phyloP scores from a whole-genome alignment of 495 filamentous ascomycete species.

The Diplogelasinospora grovesii region DNA sequence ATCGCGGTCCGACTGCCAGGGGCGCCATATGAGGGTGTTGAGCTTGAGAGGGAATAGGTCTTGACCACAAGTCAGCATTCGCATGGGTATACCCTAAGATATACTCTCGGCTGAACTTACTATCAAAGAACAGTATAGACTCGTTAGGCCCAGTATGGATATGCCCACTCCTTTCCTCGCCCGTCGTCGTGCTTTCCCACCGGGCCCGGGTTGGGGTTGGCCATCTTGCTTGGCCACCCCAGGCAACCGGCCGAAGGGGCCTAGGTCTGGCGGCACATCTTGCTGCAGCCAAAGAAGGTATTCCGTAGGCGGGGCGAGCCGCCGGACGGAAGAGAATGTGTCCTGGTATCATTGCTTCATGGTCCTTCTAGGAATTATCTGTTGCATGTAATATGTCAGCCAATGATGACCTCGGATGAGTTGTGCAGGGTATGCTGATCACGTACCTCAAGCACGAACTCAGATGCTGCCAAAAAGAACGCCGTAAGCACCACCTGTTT shows the following conservation, averaged over 20 bases:
- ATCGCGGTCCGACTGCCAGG: conserved; percentile 47
- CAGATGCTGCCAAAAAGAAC: too few relatives aligned
- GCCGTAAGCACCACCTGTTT: too few relatives aligned
- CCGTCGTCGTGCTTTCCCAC: conserved; percentile 36
- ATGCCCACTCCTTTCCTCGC: conserved; percentile 61
- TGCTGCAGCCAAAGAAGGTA: not conserved
- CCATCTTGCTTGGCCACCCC: conserved; percentile 7
- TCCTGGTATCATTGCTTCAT: conserved; percentile 26
- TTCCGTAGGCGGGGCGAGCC: conserved; percentile 3
- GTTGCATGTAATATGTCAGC: too few relatives aligned
- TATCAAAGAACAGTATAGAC: conserved; percentile 83
- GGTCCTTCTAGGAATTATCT: not conserved
- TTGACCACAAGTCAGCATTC: conserved; percentile 24
- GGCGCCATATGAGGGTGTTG: conserved; percentile 57
- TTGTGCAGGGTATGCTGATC: too few relatives aligned
- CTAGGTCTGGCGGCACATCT: not conserved
- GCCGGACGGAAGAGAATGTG: conserved; percentile 10
- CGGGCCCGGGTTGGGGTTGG: conserved; percentile 1
- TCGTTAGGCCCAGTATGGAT: conserved; percentile 66
- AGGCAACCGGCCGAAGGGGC: not conserved
- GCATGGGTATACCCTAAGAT: not conserved
- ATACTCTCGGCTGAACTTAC: conserved; percentile 43
- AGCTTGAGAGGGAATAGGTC: conserved; percentile 80
- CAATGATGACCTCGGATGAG: too few relatives aligned
- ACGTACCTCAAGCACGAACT: too few relatives aligned